Evolutionary conservation across 129 eudicot species (phyloP), one percentile per base, ranked within the genome.

Genomic region (Pseudognaphalium luteoalbum): DNA sequence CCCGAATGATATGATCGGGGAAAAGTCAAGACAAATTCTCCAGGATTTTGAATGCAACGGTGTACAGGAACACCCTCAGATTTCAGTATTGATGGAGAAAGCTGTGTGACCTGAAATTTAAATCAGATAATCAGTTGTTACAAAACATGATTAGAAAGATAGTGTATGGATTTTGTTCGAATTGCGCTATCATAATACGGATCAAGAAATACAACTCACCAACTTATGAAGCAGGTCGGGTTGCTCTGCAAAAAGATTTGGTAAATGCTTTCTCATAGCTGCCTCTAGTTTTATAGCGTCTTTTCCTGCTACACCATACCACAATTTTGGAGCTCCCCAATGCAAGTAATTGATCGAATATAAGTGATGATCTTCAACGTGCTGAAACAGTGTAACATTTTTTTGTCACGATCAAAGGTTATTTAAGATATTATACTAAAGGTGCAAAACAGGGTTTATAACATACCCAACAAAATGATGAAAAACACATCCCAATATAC

Each of bases 171-270:
- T 39, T 39, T 39, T 8, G 9, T 8, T 39, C 12, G 14, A 39
- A 39, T 39, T 39, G 9, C 9, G 0, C 47, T 39, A 39, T 9
- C 47, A 39, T 39, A 0, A 39, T 39, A 39, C 12, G 3, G 47
- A 61, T 47, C 34, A 14, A 66, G 78, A 75, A 65, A 22, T 64
- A 50, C 35, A 35, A 59, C 83, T 84, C 64, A 94, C 98, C 90
- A 94, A 83, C 91, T 94, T 94, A 85, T 94, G 98, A 78, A 94
- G 98, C 80, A 94, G 76, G 81, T 94, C 97, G 5, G 98, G 98
- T 71, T 94, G 97, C 72, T 89, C 92, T 58, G 87, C 96, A 78
- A 94, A 94, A 73, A 94, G 90, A 75, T 89, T 87, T 5, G 97
- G 98, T 65, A 94, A 76, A 83, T 91, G 91, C 76, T 91, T 94